Conservation (phyloP, 345 rosid species). For the Turnera subulata region DNA sequence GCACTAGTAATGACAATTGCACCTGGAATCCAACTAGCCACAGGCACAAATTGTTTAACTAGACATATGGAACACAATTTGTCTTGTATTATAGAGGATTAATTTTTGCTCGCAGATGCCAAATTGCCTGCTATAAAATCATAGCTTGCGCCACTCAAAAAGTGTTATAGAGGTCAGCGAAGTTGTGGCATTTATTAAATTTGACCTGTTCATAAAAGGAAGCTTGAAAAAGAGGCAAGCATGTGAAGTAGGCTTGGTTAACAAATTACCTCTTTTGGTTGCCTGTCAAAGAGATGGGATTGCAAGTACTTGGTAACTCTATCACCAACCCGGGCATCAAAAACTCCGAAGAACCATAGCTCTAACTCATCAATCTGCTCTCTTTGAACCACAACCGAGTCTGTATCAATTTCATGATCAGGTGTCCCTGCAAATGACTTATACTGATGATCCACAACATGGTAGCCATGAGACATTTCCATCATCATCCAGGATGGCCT, state of each 20-base stretch:
- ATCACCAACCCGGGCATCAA: slow-evolving; percentile 42
- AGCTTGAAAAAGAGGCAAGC: background rate
- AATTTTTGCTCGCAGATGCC: too few species aligned
- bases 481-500: slow-evolving; percentile 63
- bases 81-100: too few species aligned
- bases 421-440: slow-evolving; percentile 14
- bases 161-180: too few species aligned
- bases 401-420: slow-evolving; percentile 21
- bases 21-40: too few species aligned
- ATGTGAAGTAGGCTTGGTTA: too few species aligned
- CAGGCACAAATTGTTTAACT: too few species aligned
- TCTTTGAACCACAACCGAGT: slow-evolving; percentile 50
- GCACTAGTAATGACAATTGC: too few species aligned
- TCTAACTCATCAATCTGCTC: slow-evolving; percentile 56
- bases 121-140: too few species aligned
- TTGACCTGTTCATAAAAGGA: background rate
- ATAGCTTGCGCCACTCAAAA: too few species aligned
- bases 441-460: slow-evolving; percentile 34
- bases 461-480: slow-evolving; percentile 61
- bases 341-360: slow-evolving; percentile 68
- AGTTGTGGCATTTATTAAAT: too few species aligned
- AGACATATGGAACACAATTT: too few species aligned
- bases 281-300: slow-evolving; percentile 50
- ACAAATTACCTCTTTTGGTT: slow-evolving; percentile 35
- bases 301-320: slow-evolving; percentile 50